Evolutionary conservation across 352 stramenopile species (phyloP), one percentile per base, ranked within the genome.

Genomic region (Phytophthora pisi): DNA sequence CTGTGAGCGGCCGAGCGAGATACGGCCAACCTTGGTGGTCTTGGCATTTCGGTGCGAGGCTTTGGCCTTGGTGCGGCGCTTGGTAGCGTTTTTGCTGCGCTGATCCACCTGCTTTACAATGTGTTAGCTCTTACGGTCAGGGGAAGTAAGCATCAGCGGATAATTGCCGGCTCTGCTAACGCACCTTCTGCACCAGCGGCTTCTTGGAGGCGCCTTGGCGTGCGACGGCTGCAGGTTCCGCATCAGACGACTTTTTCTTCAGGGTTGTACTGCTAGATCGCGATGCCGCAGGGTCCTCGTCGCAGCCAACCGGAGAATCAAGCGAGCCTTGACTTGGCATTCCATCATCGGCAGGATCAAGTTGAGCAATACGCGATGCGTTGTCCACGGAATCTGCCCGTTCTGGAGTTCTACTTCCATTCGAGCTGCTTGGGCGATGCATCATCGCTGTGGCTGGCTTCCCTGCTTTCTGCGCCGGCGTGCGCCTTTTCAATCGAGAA

Each of bases 401-500:
- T 51, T 56, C 49, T 9, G 50, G 42, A 34, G 31, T 59, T 18
- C 31, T n/a, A 26, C 13, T 61, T 65, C 40, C 26, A 16, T n/a
- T 26, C 38, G 43, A n/a, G 3, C 18, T 10, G 30, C 4, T n/a
- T 38, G 43, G 51, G 30, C 23, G 28, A 4, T 26, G 51, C 4
- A 38, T 50, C 50, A 40, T 40, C 15, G 23, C 30, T 31, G 38
- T 13, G 16, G 15, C 28, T 66, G 55, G 0, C 18, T 59, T 75
- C 53, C 66, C 66, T 28, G 61, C 43, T 57, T 75, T 74, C 40
- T 78, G 70, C 15, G 66, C 66, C 26, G 50, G 55, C 24, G 52
- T 72, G 11, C 70, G 70, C 54, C 66, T 67, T 20, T 72, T 70
- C 38, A 78, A 66, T 31, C 70, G 66, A 54, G 66, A 30, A 16